Conservation (phyloP, 495 filamentous ascomycete genomes). For the Aspergillus nanangensis region DNA sequence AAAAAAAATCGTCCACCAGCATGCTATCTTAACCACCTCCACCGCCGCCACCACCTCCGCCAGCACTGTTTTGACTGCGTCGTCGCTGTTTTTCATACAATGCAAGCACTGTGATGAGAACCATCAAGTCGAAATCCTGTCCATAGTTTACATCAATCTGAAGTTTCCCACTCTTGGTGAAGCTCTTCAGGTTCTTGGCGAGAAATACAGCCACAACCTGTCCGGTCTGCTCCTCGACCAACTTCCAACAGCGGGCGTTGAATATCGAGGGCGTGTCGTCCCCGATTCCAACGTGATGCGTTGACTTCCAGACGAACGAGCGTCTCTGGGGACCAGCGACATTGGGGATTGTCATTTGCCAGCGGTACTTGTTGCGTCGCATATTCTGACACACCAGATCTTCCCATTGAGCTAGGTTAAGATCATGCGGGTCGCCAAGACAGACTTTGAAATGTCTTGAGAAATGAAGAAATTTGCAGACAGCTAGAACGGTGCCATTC, state of each 20-base stretch:
- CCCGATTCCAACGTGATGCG: slow-evolving; percentile 19
- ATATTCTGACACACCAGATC: slow-evolving; percentile 19
- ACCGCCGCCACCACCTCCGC: slow-evolving; percentile 11
- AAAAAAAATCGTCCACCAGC: not conserved
- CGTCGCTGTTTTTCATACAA: slow-evolving; percentile 19
- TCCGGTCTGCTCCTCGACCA: slow-evolving; percentile 23
- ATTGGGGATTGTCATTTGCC: slow-evolving; percentile 16
- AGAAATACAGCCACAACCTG: slow-evolving; percentile 27
- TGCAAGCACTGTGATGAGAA: slow-evolving; percentile 16
- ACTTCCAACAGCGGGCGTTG: slow-evolving; percentile 21
- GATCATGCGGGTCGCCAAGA: slow-evolving; percentile 21
- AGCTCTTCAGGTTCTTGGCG: slow-evolving; percentile 11
- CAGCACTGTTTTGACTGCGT: slow-evolving; percentile 4
- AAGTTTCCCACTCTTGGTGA: slow-evolving; percentile 20
- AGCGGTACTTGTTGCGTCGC: slow-evolving; percentile 17
- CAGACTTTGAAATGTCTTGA: slow-evolving; percentile 28
- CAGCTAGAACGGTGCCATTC: slow-evolving; percentile 19
- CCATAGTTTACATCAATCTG: slow-evolving; percentile 17
- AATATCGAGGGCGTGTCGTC: slow-evolving; percentile 7
- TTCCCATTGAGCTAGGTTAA: slow-evolving; percentile 21
- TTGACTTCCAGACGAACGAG: slow-evolving; percentile 33
- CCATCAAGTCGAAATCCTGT: slow-evolving; percentile 18
- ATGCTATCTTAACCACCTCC: not conserved
- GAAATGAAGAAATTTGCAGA: slow-evolving; percentile 32
- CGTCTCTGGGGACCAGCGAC: slow-evolving; percentile 5